Evolutionary conservation across 2,329 filamentous ascomycete genomes (phyloP).

Genomic region (Aspergillus carbonarius): DNA sequence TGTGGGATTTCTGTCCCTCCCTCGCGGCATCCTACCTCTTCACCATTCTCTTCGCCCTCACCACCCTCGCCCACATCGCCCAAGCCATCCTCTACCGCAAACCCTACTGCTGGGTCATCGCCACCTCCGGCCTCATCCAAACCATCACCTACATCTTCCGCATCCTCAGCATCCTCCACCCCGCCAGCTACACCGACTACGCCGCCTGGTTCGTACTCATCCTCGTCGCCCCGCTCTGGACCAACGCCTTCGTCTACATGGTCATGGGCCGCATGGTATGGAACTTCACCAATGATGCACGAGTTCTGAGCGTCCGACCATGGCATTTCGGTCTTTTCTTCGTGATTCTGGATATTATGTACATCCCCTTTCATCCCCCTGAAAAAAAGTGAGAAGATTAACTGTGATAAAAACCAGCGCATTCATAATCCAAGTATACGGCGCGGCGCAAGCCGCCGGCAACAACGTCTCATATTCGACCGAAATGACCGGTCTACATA

Average conservation of each 20-base stretch:
- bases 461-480: neutral
- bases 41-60: neutral
- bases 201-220: constrained; percentile 1
- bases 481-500: neutral
- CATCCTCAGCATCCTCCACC: neutral
- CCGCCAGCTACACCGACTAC: neutral
- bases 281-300: neutral
- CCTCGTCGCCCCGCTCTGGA: neutral
- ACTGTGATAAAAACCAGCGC: neutral
- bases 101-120: neutral
- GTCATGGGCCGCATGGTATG: constrained; percentile 1
- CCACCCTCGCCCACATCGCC: neutral
- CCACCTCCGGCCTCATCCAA: neutral
- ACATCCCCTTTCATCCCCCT: neutral
- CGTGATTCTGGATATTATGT: neutral
- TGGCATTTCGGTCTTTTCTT: neutral
- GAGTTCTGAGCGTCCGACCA: neutral
- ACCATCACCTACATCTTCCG: neutral
- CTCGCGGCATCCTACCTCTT: neutral
- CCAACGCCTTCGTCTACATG: neutral
- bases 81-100: neutral
- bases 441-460: neutral
- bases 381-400: neutral
- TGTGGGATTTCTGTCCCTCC: neutral
- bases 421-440: neutral